A percentile compares a stretch with the other conserved stretches of the same genome.
Evolutionary conservation across 2,329 filamentous ascomycete species (phyloP).

Genomic region (Epichloe sylvatica): DNA sequence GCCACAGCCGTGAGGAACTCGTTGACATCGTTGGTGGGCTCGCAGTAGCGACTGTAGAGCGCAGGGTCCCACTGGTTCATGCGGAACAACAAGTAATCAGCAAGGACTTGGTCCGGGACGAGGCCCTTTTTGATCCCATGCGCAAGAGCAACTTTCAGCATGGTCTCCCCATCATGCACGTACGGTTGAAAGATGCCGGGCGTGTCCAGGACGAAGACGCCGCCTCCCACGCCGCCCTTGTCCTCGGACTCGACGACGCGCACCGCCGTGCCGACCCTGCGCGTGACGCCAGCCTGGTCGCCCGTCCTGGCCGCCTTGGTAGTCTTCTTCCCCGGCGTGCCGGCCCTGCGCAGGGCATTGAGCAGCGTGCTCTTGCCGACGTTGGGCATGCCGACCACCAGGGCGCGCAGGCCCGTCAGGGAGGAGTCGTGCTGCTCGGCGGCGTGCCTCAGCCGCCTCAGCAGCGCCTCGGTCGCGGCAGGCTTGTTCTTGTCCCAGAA

Average conservation of each 20-base stretch:
- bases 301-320: constrained; percentile 68
- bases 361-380: constrained; percentile 93
- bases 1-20: constrained; percentile 60
- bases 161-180: constrained; percentile 67
- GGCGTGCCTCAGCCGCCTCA: constrained; percentile 22
- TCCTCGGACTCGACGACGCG: constrained; percentile 47
- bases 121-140: constrained; percentile 85
- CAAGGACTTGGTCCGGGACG: constrained; percentile 61
- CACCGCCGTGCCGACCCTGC: constrained; percentile 70
- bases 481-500: constrained; percentile 30
- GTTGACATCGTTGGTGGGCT: constrained; percentile 73
- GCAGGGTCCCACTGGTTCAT: constrained; percentile 55
- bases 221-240: constrained; percentile 33
- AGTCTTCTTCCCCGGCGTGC: constrained; percentile 30
- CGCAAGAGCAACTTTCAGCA: constrained; percentile 89
- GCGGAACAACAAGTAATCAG: constrained; percentile 79
- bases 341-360: constrained; percentile 63
- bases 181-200: constrained; percentile 94
- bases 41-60: constrained; percentile 47
- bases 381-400: constrained; percentile 96
- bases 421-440: constrained; percentile 33
- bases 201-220: constrained; percentile 79
- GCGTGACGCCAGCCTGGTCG: constrained; percentile 75
- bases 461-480: constrained; percentile 23
- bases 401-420: constrained; percentile 67